These are phyloP conservation scores for Linnemannia schmuckeri DNA, from an alignment of 192 early-diverging fungal species.

Conservation along the genomic window DNA sequence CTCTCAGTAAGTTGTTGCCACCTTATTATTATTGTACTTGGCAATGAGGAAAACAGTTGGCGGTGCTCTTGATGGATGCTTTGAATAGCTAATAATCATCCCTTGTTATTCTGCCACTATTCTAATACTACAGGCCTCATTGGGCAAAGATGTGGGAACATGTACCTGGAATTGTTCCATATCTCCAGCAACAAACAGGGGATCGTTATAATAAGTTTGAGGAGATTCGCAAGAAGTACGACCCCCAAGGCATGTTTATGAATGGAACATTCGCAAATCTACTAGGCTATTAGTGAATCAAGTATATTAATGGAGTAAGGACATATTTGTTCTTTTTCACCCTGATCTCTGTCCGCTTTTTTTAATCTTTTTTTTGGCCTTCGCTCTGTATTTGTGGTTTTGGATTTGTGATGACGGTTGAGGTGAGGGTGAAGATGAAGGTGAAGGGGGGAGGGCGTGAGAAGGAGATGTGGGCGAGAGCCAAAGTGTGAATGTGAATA, in stretches of 20 bases:
- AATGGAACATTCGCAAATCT: slow-evolving; percentile 2
- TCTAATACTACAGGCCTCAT: slow-evolving; percentile 17
- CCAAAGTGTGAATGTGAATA: too few species aligned
- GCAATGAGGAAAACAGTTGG: not conserved
- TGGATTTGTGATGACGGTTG: too few species aligned
- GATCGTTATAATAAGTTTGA: slow-evolving; percentile 22
- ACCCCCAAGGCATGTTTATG: slow-evolving; percentile 25
- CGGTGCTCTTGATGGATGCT: not conserved
- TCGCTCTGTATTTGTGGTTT: too few species aligned
- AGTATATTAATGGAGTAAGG: too few species aligned
- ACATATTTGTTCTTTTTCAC: too few species aligned
- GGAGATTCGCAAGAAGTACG: slow-evolving; percentile 29
- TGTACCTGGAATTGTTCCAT: slow-evolving; percentile 26
- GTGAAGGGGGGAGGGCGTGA: too few species aligned
- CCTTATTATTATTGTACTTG: not conserved
- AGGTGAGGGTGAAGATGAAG: too few species aligned
- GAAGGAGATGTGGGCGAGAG: too few species aligned
- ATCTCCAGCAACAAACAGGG: slow-evolving; percentile 3
- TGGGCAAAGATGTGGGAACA: slow-evolving; percentile 5
- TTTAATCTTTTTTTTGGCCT: too few species aligned
- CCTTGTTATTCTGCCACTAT: not conserved
- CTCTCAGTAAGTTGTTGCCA: slow-evolving; percentile 19
- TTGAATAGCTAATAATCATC: not conserved
- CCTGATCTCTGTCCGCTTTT: too few species aligned
- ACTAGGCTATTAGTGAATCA: slow-evolving; percentile 6